These are phyloP conservation scores for Pleurostoma richardsiae DNA, from an alignment of 2,329 filamentous ascomycete species.

Conservation along the genomic window DNA sequence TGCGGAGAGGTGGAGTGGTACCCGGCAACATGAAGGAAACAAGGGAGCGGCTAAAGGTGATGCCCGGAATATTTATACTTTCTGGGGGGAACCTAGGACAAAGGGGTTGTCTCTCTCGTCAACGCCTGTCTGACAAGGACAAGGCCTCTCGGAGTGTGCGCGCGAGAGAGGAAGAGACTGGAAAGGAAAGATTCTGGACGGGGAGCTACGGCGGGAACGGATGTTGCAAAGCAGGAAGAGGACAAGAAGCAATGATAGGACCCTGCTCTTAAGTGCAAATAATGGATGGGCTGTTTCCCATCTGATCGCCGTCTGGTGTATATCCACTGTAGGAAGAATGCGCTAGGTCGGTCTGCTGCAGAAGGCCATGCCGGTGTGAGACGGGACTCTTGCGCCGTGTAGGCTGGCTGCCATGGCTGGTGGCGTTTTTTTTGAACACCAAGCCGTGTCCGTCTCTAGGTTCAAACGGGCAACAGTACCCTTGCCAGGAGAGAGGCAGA, in stretches of 20 bases:
- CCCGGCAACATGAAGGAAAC: neutral
- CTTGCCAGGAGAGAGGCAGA: neutral
- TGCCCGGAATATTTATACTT: slow-evolving; percentile 4
- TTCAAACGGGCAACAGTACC: neutral
- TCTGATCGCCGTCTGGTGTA: slow-evolving; percentile 8
- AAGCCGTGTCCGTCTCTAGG: neutral
- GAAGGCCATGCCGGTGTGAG: slow-evolving; percentile 4
- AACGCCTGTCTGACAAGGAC: neutral
- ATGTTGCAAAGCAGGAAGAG: slow-evolving; percentile 3
- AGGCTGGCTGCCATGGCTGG: neutral
- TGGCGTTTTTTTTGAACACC: neutral
- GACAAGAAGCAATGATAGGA: slow-evolving; percentile 5
- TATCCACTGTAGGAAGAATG: neutral
- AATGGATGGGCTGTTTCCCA: slow-evolving; percentile 2
- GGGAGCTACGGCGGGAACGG: neutral
- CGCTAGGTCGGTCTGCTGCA: slow-evolving; percentile 8
- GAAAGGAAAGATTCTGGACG: neutral
- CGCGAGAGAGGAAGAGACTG: neutral
- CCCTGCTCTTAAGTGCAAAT: slow-evolving; percentile 3
- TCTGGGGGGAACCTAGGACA: neutral
- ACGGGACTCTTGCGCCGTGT: neutral
- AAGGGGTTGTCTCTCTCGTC: neutral
- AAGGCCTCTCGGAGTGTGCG: neutral
- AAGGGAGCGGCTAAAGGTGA: neutral
- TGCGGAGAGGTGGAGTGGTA: too few species aligned